Evolutionary conservation across 2,329 filamentous ascomycete species (phyloP), one percentile per base, ranked within the genome.

Genomic region (Reticulascus tulasneorum): DNA sequence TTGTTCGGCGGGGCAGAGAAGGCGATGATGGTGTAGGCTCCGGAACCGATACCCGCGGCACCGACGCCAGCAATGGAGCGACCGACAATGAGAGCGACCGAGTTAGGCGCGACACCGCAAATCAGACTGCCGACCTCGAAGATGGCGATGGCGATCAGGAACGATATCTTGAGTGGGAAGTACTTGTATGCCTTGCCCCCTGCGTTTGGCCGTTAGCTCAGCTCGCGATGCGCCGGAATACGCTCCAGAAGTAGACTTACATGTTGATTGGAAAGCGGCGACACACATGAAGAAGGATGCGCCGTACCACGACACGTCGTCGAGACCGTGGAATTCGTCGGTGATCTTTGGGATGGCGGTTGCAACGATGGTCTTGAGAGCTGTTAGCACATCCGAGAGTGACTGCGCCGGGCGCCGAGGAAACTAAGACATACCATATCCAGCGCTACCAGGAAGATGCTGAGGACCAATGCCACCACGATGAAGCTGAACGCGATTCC

Each of bases 301-400:
- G 3, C 73, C 75, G 46, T 81, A 81, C 77, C 77, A 82, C 16
- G 71, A 69, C 10, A 76, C 66, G 42, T 77, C 69, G 23, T 66
- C 62, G 13, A 77, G 62, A 30, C 67, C 62, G 38, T 70, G 59
- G 56, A 74, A 72, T 25, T 72, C 64, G 44, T 65, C 66, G 2
- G 73, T 75, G 48, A 77, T 76, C 42, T 69, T 71, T 9, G 73
- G 73, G 25, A 77, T 75, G 9, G 72, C 73, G 0, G 72, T 76
- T 5, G 71, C 70, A n/a, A 77, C 66, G 37, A 77, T 77, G 11
- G 71, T 75, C 56, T 64, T 58, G 41, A 21, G 24, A 10, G 6
- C 13, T 23, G 23, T 35, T 23, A 23, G 23, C 8, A 18, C n/a
- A 16, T 16, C 11, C 15, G 29, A 17, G 17, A 31, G 29, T 5